A percentile compares a stretch with the other conserved stretches of the same genome.
Conservation (phyloP, 202 grass and related monocot species). For the Panicum virgatum region DNA sequence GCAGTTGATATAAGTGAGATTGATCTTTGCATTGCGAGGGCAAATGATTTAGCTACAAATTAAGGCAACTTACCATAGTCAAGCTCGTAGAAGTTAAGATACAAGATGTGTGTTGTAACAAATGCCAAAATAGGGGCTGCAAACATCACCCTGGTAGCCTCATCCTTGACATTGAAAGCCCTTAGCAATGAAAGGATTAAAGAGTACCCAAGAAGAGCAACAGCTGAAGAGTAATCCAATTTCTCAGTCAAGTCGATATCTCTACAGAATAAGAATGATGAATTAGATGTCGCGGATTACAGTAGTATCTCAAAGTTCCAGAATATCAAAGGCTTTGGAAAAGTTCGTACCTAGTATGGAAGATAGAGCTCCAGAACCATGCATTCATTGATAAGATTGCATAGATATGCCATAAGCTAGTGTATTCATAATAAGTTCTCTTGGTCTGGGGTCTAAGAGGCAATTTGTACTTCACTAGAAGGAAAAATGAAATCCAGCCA, state of each 20-base stretch:
- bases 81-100: conserved; percentile 93
- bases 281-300: background rate
- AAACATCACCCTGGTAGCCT: conserved; percentile 97
- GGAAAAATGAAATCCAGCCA: conserved; percentile 77
- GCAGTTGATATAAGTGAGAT: background rate
- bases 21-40: background rate
- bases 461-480: conserved; percentile 70
- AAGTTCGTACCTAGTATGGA: conserved; percentile 79
- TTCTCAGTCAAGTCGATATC: conserved; percentile 95
- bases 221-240: conserved; percentile 91
- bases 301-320: background rate
- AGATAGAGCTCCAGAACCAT: conserved; percentile 94
- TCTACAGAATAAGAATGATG: conserved; percentile 45
- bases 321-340: background rate
- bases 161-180: conserved; percentile 83
- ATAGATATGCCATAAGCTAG: conserved; percentile 93
- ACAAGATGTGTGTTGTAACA: conserved; percentile 94
- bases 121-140: conserved; percentile 92
- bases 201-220: conserved; percentile 81
- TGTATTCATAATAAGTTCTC: conserved; percentile 86
- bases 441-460: conserved; percentile 75
- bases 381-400: conserved; percentile 86
- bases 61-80: conserved; percentile 70
- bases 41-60: conserved; percentile 13
- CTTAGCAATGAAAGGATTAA: conserved; percentile 83